Evolutionary conservation across 345 rosid species (phyloP), one percentile per base, ranked within the genome.

Genomic region (Excoecaria agallocha): DNA sequence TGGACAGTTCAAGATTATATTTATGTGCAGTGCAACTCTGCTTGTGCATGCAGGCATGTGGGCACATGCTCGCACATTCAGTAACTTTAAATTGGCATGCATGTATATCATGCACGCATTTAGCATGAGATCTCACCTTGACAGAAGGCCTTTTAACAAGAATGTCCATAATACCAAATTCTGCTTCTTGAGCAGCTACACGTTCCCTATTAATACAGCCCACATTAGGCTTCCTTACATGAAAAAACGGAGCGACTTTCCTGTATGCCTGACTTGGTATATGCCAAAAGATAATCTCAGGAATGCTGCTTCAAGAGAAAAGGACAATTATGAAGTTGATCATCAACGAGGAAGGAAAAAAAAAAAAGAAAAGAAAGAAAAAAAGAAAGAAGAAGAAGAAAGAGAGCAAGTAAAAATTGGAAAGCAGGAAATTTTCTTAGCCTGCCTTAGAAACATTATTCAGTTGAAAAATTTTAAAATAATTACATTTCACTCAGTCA

Each of bases 211-310:
- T 95, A 48, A 93, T 90, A 39, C 96, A 91, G 51, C 99, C 98
- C 0, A 90, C 92, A 17, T 96, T 93, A 66, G 97, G 97, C 80
- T 79, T 84, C 66, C 45, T 66, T 59, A 95, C 77, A 76, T 82
- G 55, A 37, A 78, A 74, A 82, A 5, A 4, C 17, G 98, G 98
- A 74, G 99, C 94, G 72, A 95, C 98, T 66, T 84, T 80, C 79
- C 84, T 72, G 76, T 81, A 93, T 75, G 93, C 93, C 80, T 84
- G 85, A 79, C 92, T 90, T 1, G 98, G 99, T 85, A 93, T 86
- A 52, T 95, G 99, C 98, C 97, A 95, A 81, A 95, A 91, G 56
- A 95, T 77, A 57, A 95, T 68, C 87, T 95, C 98, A 19, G 94
- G 96, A 59, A 91, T 84, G 64, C 99, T 88, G 86, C 24, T 58